phyloP scores from a whole-genome alignment of 2,329 filamentous ascomycete genomes.

The Tothia fuscella region DNA sequence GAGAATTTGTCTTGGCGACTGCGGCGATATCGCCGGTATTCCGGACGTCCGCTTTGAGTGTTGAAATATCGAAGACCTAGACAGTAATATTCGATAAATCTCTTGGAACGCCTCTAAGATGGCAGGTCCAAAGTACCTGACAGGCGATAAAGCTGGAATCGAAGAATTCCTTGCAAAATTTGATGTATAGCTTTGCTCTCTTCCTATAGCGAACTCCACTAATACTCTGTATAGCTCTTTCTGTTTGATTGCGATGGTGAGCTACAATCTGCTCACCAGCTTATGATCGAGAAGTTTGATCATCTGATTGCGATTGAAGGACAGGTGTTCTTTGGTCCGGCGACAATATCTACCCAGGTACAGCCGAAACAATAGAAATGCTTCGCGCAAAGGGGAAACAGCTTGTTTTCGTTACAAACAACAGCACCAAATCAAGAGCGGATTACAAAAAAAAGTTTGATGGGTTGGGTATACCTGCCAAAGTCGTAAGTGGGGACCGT shows the following conservation, averaged over 20 bases:
- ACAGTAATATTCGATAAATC: background rate
- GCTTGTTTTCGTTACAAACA: constrained; percentile 95
- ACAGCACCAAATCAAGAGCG: constrained; percentile 87
- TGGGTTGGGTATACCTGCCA: constrained; percentile 63
- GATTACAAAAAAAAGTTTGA: constrained; percentile 92
- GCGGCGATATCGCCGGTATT: too few species aligned
- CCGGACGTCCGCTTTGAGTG: too few species aligned
- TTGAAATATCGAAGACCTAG: too few species aligned
- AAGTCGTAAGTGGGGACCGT: constrained; percentile 37
- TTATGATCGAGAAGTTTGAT: background rate
- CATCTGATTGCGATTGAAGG: constrained; percentile 26
- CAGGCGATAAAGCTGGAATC: constrained; percentile 65
- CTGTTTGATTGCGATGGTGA: constrained; percentile 95
- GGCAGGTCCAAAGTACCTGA: constrained; percentile 48
- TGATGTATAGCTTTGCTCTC: constrained; percentile 53
- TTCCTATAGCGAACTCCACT: constrained; percentile 13
- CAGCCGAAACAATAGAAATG: constrained; percentile 74
- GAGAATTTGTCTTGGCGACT: too few species aligned
- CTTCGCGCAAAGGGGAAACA: constrained; percentile 79
- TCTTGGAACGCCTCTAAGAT: constrained; percentile 14
- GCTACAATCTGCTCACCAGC: constrained; percentile 15
- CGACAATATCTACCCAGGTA: constrained; percentile 74
- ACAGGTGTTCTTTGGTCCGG: constrained; percentile 94
- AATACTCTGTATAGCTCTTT: constrained; percentile 54
- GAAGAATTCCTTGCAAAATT: constrained; percentile 79